Evolutionary conservation across 352 stramenopile species (phyloP), one percentile per base, ranked within the genome.

Genomic region (Globisporangium yorkense): DNA sequence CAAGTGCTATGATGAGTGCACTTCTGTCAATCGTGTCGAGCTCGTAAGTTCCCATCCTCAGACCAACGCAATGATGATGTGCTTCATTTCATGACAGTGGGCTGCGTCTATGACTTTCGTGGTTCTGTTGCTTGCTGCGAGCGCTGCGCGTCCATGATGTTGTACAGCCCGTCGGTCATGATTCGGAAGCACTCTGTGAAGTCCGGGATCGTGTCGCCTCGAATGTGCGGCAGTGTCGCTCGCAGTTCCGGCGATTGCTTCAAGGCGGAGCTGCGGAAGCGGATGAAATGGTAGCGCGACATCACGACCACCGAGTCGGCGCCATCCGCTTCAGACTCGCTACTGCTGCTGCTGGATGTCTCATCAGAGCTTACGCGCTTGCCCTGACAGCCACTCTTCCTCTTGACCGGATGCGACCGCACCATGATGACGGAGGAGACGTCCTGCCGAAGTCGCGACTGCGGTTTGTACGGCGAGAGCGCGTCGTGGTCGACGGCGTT

Each of bases 361-460:
- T 39, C 33, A 3, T 9, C 33, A 9, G 33, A 39, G 33, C 33
- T 39, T 9, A 9, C 9, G 8, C 8, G 1, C 8, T 39, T 39
- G 33, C 33, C 1, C 8, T 16, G 37, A 43, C 37, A 43, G 37
- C 37, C 33, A 12, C 33, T 39, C 33, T 39, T 39, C 33, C 12
- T 39, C 49, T 48, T 56, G 33, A 18, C 37, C 18, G 51, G 37
- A 9, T 35, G 27, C n/a, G 35, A 8, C 5, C 29, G 41, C 35
- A 46, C 6, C 40, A 27, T 46, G 35, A 49, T 10, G 9, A 10
- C 51, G 5, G 37, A 18, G 3, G 43, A 33, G 44, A 60, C 29
- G 24, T 60, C 54, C 41, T 60, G 16, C 0, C 54, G 35, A 5
- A 60, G 7, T 1, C 54, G 54, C 54, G 43, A 47, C 16, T 21